Conservation (phyloP, 164 flowering plant species). For the Vitis amurensis region DNA sequence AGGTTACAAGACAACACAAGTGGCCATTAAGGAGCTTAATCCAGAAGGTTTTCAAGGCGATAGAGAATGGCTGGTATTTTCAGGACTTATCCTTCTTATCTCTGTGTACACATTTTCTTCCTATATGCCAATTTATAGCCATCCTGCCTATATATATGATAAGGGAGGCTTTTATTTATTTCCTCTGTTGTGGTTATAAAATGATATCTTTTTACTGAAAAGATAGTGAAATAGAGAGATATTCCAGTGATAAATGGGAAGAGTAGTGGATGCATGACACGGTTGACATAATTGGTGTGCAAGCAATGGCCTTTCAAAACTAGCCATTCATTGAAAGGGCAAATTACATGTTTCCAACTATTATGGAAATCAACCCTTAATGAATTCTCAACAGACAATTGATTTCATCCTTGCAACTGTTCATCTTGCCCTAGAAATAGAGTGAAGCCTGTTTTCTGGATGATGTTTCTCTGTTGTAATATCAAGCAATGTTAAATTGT, state of each 20-base stretch:
- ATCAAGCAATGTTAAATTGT: too few species aligned
- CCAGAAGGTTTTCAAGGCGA: conserved; percentile 89
- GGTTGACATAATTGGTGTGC: not conserved
- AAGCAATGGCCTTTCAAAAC: not conserved
- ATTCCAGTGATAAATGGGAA: not conserved
- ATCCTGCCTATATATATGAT: too few species aligned
- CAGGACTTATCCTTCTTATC: conserved; percentile 3
- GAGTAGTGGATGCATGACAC: not conserved
- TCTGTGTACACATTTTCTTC: not conserved
- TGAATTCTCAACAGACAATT: too few species aligned
- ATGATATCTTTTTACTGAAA: not conserved
- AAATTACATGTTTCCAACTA: too few species aligned
- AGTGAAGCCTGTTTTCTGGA: too few species aligned
- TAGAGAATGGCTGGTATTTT: conserved; percentile 91
- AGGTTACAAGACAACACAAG: conserved; percentile 61
- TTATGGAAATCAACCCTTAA: too few species aligned
- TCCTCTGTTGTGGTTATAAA: not conserved
- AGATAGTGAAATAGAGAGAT: not conserved
- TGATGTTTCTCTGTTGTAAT: too few species aligned
- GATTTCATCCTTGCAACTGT: too few species aligned
- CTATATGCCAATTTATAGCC: not conserved
- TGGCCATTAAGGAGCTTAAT: conserved; percentile 89
- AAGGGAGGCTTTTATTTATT: too few species aligned
- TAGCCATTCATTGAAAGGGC: not conserved
- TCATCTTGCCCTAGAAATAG: too few species aligned